These are phyloP conservation scores for Henckelia pumila DNA, from an alignment of 257 asterid genomes.

Conservation along the genomic window DNA sequence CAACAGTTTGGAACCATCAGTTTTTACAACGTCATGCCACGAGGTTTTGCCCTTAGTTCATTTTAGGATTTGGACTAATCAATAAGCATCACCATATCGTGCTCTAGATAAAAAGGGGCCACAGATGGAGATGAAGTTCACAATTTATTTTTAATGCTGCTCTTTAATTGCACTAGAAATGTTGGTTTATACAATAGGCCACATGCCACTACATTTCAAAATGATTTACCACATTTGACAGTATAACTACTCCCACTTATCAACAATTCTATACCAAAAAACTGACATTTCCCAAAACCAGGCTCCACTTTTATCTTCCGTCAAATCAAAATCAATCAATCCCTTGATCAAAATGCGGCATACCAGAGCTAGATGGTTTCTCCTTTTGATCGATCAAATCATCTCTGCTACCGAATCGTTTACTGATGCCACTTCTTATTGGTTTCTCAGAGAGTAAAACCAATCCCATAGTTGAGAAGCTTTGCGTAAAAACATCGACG, in stretches of 20 bases:
- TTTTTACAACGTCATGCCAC: too few relatives aligned
- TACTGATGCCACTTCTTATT: conserved; percentile 18
- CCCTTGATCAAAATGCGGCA: conserved; percentile 30
- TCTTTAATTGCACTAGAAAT: conserved; percentile 23
- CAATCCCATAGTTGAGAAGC: conserved; percentile 45
- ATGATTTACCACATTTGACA: conserved; percentile 12
- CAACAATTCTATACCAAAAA: conserved; percentile 33
- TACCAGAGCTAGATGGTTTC: conserved; percentile 37
- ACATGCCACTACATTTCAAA: conserved; percentile 12
- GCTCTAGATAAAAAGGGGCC: too few relatives aligned
- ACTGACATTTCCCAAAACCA: conserved; percentile 27
- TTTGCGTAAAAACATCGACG: conserved; percentile 34
- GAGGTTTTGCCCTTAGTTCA: too few relatives aligned
- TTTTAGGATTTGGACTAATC: too few relatives aligned
- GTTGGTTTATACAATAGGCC: conserved; percentile 25
- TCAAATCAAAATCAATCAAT: conserved; percentile 19
- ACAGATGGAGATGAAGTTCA: too few relatives aligned
- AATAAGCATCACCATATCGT: too few relatives aligned
- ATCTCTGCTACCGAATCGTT: conserved; percentile 20
- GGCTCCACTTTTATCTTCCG: background rate
- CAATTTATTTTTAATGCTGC: background rate
- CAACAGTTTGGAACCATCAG: too few relatives aligned
- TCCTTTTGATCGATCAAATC: conserved; percentile 37
- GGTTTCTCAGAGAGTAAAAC: conserved; percentile 42
- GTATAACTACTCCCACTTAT: conserved; percentile 25